Evolutionary conservation across 495 filamentous ascomycete genomes (phyloP).

Genomic region (Penicillium canescens): DNA sequence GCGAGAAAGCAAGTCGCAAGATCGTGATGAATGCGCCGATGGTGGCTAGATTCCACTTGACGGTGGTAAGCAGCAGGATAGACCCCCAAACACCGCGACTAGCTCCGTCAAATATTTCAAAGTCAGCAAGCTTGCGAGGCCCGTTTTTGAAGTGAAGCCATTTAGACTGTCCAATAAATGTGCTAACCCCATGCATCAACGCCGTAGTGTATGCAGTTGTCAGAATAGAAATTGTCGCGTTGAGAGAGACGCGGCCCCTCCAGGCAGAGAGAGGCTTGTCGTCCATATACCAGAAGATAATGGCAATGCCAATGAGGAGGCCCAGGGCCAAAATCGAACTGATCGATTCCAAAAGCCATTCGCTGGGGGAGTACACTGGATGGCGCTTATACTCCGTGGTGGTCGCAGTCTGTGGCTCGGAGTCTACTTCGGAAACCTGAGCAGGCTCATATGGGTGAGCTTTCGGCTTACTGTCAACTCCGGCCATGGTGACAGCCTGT

Average conservation of each 20-base stretch:
- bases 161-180: conserved; percentile 33
- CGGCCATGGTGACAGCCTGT: conserved; percentile 10
- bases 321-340: conserved; percentile 14
- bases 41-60: conserved; percentile 22
- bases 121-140: conserved; percentile 26
- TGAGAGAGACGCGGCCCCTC: conserved; percentile 13
- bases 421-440: conserved; percentile 6
- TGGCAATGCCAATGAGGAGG: conserved; percentile 10
- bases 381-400: conserved; percentile 19
- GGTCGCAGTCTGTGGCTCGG: conserved; percentile 4
- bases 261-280: conserved; percentile 18
- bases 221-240: conserved; percentile 19
- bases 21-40: conserved; percentile 32
- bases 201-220: conserved; percentile 15
- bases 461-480: conserved; percentile 6
- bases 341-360: conserved; percentile 19
- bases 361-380: conserved; percentile 15
- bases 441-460: conserved; percentile 7
- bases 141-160: conserved; percentile 36
- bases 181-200: conserved; percentile 20
- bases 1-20: conserved; percentile 26
- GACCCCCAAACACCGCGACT: conserved; percentile 42
- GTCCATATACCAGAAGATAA: conserved; percentile 22
- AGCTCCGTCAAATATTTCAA: conserved; percentile 42
- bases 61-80: conserved; percentile 20